Conservation (phyloP, 306 rosid species). For the Coriaria nepalensis region DNA sequence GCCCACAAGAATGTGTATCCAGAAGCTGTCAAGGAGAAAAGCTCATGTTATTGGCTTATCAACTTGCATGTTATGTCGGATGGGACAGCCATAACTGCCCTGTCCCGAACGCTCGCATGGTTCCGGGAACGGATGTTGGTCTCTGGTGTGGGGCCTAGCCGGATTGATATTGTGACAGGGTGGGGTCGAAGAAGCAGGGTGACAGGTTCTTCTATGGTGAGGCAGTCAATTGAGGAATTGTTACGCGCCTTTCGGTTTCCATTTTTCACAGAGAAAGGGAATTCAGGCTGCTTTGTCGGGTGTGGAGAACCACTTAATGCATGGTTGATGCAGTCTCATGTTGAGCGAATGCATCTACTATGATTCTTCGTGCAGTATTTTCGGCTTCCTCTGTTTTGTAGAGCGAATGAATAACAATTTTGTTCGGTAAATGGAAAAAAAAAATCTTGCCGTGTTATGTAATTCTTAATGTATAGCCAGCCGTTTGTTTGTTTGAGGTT, state of each 20-base stretch:
- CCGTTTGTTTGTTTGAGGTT: no score
- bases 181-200: conserved; percentile 94
- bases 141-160: conserved; percentile 56
- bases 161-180: conserved; percentile 86
- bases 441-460: no score
- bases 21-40: conserved; percentile 70
- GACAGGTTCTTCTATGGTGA: conserved; percentile 72
- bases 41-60: conserved; percentile 84
- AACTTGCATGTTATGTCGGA: conserved; percentile 95
- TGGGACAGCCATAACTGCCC: conserved; percentile 84
- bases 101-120: conserved; percentile 82
- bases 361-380: conserved; percentile 23
- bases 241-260: conserved; percentile 62
- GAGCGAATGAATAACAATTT: no score
- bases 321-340: conserved; percentile 73
- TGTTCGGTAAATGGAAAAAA: no score
- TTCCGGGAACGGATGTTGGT: conserved; percentile 65
- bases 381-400: no score
- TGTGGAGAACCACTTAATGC: conserved; percentile 78
- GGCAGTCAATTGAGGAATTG: conserved; percentile 75
- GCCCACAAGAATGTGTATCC: conserved; percentile 78
- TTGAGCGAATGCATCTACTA: conserved; percentile 82
- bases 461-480: no score
- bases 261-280: conserved; percentile 75
- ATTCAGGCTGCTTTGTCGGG: conserved; percentile 84